These are phyloP conservation scores for Furcasterigmium furcatum DNA, from an alignment of 2,329 filamentous ascomycete species.

Conservation along the genomic window DNA sequence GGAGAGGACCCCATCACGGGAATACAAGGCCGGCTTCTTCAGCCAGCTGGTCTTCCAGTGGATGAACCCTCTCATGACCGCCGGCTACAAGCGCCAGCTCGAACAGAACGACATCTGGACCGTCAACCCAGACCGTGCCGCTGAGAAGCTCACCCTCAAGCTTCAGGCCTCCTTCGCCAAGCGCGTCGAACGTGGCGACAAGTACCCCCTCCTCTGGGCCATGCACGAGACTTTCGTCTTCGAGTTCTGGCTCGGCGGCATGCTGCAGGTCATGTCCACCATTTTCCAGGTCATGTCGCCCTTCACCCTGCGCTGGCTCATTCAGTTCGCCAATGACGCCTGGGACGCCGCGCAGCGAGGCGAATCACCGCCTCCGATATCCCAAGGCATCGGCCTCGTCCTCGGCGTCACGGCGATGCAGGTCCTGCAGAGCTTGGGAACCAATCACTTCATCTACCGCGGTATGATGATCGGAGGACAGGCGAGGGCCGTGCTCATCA, in stretches of 20 bases:
- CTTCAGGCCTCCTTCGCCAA: slow-evolving; percentile 67
- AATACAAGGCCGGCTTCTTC: slow-evolving; percentile 71
- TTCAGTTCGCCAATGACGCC: slow-evolving; percentile 78
- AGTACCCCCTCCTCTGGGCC: slow-evolving; percentile 73
- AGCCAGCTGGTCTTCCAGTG: slow-evolving; percentile 81
- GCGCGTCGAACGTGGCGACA: slow-evolving; percentile 64
- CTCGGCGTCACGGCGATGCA: slow-evolving; percentile 86
- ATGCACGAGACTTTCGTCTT: slow-evolving; percentile 81
- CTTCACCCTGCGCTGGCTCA: slow-evolving; percentile 81
- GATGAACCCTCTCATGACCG: slow-evolving; percentile 84
- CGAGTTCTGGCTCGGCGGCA: slow-evolving; percentile 84
- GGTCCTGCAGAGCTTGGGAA: slow-evolving; percentile 72
- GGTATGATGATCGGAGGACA: slow-evolving; percentile 92
- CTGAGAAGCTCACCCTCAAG: slow-evolving; percentile 64
- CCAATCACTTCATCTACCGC: slow-evolving; percentile 88
- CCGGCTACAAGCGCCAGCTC: slow-evolving; percentile 80
- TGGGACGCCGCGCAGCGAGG: slow-evolving; percentile 59
- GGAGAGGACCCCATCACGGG: slow-evolving; percentile 54
- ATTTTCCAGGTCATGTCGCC: slow-evolving; percentile 79
- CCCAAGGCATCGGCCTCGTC: slow-evolving; percentile 75
- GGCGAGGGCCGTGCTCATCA: slow-evolving; percentile 75
- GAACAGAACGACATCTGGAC: slow-evolving; percentile 84
- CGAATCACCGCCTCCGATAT: slow-evolving; percentile 62
- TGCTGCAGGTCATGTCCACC: slow-evolving; percentile 70
- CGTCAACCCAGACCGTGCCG: slow-evolving; percentile 77